Percentiles rank a stretch among this genome's conserved stretches.
These are phyloP conservation scores for Cystofilobasidium ferigula DNA, from an alignment of 768 basidiomycete genomes.

Conservation along the genomic window DNA sequence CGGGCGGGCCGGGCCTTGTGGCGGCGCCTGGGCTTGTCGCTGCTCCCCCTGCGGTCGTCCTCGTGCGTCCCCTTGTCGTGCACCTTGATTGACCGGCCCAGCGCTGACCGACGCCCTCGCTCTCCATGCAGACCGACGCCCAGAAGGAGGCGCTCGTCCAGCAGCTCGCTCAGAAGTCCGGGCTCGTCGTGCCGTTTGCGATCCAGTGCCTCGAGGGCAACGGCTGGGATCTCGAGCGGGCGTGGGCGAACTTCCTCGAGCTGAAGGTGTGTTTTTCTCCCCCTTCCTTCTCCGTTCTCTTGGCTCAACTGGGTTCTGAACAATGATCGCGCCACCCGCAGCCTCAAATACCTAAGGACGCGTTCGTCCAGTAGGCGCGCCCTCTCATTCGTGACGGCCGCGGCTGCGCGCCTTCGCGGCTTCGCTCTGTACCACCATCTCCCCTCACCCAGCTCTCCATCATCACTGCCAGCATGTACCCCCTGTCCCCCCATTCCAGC, in stretches of 20 bases:
- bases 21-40: not conserved
- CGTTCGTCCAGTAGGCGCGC: constrained; percentile 1
- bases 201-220: constrained; percentile 77
- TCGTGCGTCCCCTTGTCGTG: constrained; percentile 33
- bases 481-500: too few relatives aligned
- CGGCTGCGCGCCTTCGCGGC: too few relatives aligned
- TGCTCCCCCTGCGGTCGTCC: not conserved
- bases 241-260: constrained; percentile 72
- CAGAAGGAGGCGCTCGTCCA: constrained; percentile 54
- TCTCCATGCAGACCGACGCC: constrained; percentile 7
- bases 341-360: constrained; percentile 23
- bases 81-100: constrained; percentile 1
- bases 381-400: too few relatives aligned
- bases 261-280: constrained; percentile 41
- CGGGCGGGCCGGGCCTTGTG: constrained; percentile 24
- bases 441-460: too few relatives aligned
- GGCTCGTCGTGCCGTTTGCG: constrained; percentile 66
- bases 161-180: constrained; percentile 60
- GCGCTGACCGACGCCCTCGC: constrained; percentile 42
- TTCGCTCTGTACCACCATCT: too few relatives aligned
- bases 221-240: constrained; percentile 69
- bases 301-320: not conserved
- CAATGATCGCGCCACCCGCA: not conserved
- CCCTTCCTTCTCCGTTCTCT: not conserved
- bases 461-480: too few relatives aligned